These are phyloP conservation scores for Bipolaris zeicola DNA, from an alignment of 2,329 filamentous ascomycete species.

Conservation along the genomic window DNA sequence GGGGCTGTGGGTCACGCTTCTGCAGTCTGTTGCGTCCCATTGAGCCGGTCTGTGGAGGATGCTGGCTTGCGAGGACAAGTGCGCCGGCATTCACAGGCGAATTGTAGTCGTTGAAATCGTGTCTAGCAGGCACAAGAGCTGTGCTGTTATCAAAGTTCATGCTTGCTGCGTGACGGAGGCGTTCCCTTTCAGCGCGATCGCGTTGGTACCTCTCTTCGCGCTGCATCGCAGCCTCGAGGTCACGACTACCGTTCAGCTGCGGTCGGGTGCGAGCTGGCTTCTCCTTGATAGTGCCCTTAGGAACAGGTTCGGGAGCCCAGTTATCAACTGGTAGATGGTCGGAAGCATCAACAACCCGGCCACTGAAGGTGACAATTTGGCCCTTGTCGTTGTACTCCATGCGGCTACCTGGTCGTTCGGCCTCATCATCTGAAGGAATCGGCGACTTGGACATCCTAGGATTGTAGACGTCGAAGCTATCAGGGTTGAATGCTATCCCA, in stretches of 20 bases:
- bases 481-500: constrained; percentile 73
- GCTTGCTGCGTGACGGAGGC: constrained; percentile 40
- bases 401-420: constrained; percentile 35
- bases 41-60: constrained; percentile 21
- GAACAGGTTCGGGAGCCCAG: constrained; percentile 78
- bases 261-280: constrained; percentile 52
- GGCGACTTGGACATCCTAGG: constrained; percentile 52
- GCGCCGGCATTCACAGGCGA: constrained; percentile 23
- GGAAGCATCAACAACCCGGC: constrained; percentile 77
- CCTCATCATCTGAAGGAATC: constrained; percentile 31
- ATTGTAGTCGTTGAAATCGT: constrained; percentile 30
- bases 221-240: constrained; percentile 41
- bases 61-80: constrained; percentile 33
- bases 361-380: constrained; percentile 77
- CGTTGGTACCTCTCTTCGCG: constrained; percentile 41
- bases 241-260: constrained; percentile 58
- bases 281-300: constrained; percentile 57
- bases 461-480: constrained; percentile 76
- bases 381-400: constrained; percentile 60
- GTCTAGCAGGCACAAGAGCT: constrained; percentile 38
- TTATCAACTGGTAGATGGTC: constrained; percentile 78
- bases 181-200: constrained; percentile 42
- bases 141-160: constrained; percentile 35
- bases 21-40: constrained; percentile 36
- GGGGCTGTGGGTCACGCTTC: constrained; percentile 33